phyloP scores from a whole-genome alignment of 2,329 filamentous ascomycete species.

The Ilyonectria mors-panacis region DNA sequence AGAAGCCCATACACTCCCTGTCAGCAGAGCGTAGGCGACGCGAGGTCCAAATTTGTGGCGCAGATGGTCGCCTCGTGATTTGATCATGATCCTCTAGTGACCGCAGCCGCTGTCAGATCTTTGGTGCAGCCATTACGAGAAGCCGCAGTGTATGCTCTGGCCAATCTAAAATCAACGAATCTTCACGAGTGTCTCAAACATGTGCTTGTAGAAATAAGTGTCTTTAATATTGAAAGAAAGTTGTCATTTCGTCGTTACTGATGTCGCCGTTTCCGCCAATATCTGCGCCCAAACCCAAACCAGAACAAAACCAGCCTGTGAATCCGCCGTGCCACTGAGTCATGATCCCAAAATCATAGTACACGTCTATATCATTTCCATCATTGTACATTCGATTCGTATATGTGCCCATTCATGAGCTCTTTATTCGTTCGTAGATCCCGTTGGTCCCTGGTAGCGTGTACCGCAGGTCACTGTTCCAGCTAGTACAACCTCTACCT shows the following conservation, averaged over 20 bases:
- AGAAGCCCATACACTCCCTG: background rate
- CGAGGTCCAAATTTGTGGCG: background rate
- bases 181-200: background rate
- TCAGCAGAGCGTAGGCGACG: slow-evolving; percentile 9
- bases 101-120: background rate
- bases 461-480: background rate
- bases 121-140: background rate
- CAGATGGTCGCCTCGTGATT: slow-evolving; percentile 12
- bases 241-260: slow-evolving; percentile 28
- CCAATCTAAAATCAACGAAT: background rate
- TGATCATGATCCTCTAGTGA: slow-evolving; percentile 9
- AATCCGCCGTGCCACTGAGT: slow-evolving; percentile 6
- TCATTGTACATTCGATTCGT: slow-evolving; percentile 18
- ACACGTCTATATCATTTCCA: slow-evolving; percentile 24
- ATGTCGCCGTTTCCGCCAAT: slow-evolving; percentile 24
- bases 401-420: slow-evolving; percentile 18
- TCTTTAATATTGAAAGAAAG: background rate
- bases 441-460: background rate
- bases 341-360: slow-evolving; percentile 9
- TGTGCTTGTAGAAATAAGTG: background rate
- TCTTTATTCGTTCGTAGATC: background rate
- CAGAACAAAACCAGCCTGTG: slow-evolving; percentile 7
- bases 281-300: slow-evolving; percentile 16
- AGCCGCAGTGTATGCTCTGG: background rate
- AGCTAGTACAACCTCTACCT: slow-evolving; percentile 7